These are phyloP conservation scores for Calonectria pseudoreteaudii DNA, from an alignment of 2,329 filamentous ascomycete species.

Conservation along the genomic window DNA sequence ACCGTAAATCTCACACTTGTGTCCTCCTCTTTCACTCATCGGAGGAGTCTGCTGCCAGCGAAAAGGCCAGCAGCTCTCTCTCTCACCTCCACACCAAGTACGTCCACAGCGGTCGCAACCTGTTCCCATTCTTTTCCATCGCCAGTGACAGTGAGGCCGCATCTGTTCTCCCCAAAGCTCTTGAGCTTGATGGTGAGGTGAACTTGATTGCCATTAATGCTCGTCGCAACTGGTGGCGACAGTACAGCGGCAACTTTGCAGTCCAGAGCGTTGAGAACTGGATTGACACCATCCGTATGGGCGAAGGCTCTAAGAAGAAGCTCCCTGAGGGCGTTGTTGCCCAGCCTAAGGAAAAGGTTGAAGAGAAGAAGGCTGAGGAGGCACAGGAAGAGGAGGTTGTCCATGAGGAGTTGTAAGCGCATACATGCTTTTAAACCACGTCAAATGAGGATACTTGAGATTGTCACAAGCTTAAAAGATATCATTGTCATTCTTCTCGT, in stretches of 20 bases:
- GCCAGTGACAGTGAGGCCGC: conserved; percentile 59
- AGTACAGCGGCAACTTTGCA: conserved; percentile 73
- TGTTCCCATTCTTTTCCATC: conserved; percentile 88
- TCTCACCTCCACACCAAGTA: conserved; percentile 84
- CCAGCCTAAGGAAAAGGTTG: conserved; percentile 43
- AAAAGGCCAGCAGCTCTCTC: conserved; percentile 71
- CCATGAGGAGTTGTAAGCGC: conserved; percentile 64
- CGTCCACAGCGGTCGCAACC: conserved; percentile 69
- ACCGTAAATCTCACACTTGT: conserved; percentile 82
- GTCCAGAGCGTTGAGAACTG: conserved; percentile 78
- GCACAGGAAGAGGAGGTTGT: conserved; percentile 41
- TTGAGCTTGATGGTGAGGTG: conserved; percentile 71
- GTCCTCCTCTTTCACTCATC: conserved; percentile 79
- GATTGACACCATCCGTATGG: conserved; percentile 92
- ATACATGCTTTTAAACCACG: background rate
- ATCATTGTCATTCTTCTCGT: background rate
- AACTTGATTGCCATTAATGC: conserved; percentile 87
- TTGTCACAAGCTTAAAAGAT: background rate
- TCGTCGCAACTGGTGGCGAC: conserved; percentile 87
- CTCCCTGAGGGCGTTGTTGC: conserved; percentile 72
- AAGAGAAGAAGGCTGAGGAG: conserved; percentile 41
- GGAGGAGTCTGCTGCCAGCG: conserved; percentile 61
- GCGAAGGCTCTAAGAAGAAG: conserved; percentile 84
- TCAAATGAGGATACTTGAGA: background rate
- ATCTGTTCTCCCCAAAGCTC: conserved; percentile 57